phyloP scores from a whole-genome alignment of 2,329 filamentous ascomycete genomes.

The Exophiala xenobiotica region DNA sequence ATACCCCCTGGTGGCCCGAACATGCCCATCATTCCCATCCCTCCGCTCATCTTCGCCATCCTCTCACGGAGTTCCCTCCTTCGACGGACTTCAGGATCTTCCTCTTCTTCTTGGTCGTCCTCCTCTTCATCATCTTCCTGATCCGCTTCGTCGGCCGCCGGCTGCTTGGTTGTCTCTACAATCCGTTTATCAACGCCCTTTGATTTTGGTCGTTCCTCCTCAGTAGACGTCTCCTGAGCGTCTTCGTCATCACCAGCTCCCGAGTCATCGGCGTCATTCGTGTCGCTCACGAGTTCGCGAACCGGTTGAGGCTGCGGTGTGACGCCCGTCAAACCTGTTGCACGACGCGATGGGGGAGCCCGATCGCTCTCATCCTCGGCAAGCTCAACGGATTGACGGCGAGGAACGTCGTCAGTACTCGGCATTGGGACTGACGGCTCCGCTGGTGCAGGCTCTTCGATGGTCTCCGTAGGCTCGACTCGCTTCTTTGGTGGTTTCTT shows the following conservation, averaged over 20 bases:
- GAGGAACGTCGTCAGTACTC: slow-evolving; percentile 36
- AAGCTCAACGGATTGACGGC: slow-evolving; percentile 37
- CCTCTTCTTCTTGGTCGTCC: slow-evolving; percentile 73
- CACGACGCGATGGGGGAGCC: slow-evolving; percentile 26
- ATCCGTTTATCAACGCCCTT: slow-evolving; percentile 20
- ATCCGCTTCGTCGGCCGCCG: slow-evolving; percentile 54
- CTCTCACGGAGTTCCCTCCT: slow-evolving; percentile 86
- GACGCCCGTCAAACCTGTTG: slow-evolving; percentile 39
- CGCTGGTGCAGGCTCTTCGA: slow-evolving; percentile 31
- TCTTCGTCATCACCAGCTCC: slow-evolving; percentile 64
- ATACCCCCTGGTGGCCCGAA: slow-evolving; percentile 72
- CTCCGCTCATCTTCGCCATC: slow-evolving; percentile 98
- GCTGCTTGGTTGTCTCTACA: slow-evolving; percentile 35
- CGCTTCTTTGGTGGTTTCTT: slow-evolving; percentile 72
- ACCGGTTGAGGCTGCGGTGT: slow-evolving; percentile 41
- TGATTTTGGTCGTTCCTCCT: slow-evolving; percentile 72
- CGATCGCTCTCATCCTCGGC: slow-evolving; percentile 20
- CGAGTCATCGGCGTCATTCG: slow-evolving; percentile 66
- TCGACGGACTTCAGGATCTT: slow-evolving; percentile 82
- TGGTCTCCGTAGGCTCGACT: slow-evolving; percentile 44
- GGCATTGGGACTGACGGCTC: slow-evolving; percentile 34
- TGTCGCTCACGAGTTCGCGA: slow-evolving; percentile 59
- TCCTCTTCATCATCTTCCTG: slow-evolving; percentile 56
- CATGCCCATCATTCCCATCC: slow-evolving; percentile 95
- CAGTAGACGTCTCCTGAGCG: slow-evolving; percentile 59